Evolutionary conservation across 495 filamentous ascomycete genomes (phyloP).

Genomic region (Aspergillus sclerotiicarbonarius): DNA sequence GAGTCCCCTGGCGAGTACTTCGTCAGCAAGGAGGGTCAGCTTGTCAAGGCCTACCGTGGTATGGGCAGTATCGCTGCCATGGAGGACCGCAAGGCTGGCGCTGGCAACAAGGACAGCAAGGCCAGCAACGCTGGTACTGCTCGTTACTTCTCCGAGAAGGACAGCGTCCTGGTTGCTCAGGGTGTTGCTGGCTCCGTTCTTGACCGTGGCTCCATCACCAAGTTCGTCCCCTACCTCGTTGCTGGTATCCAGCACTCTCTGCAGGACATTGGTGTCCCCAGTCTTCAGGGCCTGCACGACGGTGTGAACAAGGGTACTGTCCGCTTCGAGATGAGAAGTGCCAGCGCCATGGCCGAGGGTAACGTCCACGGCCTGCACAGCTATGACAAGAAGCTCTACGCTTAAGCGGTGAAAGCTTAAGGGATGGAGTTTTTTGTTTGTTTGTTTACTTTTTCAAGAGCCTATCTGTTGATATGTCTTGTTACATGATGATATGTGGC

Average conservation of each 20-base stretch:
- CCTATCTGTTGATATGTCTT: constrained; percentile 27
- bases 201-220: constrained; percentile 77
- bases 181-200: constrained; percentile 81
- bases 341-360: constrained; percentile 92
- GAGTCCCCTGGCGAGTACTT: constrained; percentile 97
- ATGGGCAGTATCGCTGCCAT: constrained; percentile 99
- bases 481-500: constrained; percentile 33
- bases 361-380: constrained; percentile 94
- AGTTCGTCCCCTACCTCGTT: constrained; percentile 93
- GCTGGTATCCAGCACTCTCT: constrained; percentile 95
- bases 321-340: constrained; percentile 89
- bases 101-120: constrained; percentile 64
- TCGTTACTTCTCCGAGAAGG: constrained; percentile 97
- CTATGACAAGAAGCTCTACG: constrained; percentile 99
- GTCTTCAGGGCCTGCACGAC: constrained; percentile 70
- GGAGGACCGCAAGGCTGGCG: constrained; percentile 94
- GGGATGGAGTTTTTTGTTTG: constrained; percentile 5
- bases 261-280: constrained; percentile 89
- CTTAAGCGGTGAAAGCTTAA: constrained; percentile 48
- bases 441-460: constrained; percentile 17
- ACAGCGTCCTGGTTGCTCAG: constrained; percentile 90
- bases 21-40: constrained; percentile 88
- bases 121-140: constrained; percentile 94
- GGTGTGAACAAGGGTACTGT: constrained; percentile 74
- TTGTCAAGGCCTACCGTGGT: constrained; percentile 98